Evolutionary conservation across 805 yeast genomes (phyloP).

Genomic region (Candida fluviatilis): DNA sequence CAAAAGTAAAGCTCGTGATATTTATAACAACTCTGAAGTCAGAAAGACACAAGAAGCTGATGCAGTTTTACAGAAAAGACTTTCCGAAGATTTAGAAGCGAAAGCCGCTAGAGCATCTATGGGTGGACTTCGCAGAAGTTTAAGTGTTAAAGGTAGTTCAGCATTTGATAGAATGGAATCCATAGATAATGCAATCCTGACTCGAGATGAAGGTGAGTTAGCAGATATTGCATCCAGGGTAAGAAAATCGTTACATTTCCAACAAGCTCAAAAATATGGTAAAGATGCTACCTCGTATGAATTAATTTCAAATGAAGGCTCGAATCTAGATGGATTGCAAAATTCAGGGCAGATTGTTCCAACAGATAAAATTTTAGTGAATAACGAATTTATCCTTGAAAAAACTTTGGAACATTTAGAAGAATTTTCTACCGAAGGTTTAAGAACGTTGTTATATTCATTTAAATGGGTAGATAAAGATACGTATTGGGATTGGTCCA

Average conservation of each 20-base stretch:
- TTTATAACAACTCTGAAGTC: slow-evolving; percentile 50
- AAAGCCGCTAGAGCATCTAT: slow-evolving; percentile 23
- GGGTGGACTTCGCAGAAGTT: slow-evolving; percentile 27
- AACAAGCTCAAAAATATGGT: slow-evolving; percentile 55
- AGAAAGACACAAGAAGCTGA: slow-evolving; percentile 80
- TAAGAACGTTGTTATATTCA: slow-evolving; percentile 83
- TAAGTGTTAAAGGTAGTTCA: slow-evolving; percentile 14
- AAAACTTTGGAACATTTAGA: slow-evolving; percentile 87
- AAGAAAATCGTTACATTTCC: slow-evolving; percentile 54
- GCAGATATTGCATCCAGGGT: slow-evolving; percentile 50
- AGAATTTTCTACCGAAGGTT: slow-evolving; percentile 91
- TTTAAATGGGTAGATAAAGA: slow-evolving; percentile 62
- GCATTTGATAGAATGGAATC: slow-evolving; percentile 27
- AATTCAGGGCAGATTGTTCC: slow-evolving; percentile 15
- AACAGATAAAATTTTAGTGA: slow-evolving; percentile 54
- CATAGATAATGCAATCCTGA: slow-evolving; percentile 47
- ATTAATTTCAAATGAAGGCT: not conserved
- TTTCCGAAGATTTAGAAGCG: slow-evolving; percentile 31
- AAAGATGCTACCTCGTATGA: slow-evolving; percentile 13
- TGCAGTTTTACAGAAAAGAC: slow-evolving; percentile 53
- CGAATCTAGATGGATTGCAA: not conserved
- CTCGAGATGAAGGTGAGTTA: slow-evolving; percentile 44
- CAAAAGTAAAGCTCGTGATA: slow-evolving; percentile 56
- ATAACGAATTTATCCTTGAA: slow-evolving; percentile 77
- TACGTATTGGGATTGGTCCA: slow-evolving; percentile 65